These are phyloP conservation scores for Penicillium fimorum DNA, from an alignment of 495 filamentous ascomycete genomes.

Conservation along the genomic window DNA sequence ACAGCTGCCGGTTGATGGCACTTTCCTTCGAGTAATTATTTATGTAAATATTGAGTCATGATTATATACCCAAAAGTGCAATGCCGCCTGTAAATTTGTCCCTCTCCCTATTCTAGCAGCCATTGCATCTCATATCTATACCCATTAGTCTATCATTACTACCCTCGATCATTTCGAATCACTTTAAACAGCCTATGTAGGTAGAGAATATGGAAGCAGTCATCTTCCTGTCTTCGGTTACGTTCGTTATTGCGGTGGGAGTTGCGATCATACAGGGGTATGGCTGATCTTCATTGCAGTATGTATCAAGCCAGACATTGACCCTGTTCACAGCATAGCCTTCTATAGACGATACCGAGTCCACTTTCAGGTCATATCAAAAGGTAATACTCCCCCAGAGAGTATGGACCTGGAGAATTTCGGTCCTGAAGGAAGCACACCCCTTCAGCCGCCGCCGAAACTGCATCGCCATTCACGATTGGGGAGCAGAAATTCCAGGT, in stretches of 20 bases:
- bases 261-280: conserved; percentile 17
- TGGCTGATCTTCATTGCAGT: background rate
- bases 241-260: conserved; percentile 16
- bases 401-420: conserved; percentile 13
- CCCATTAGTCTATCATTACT: background rate
- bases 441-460: conserved; percentile 3
- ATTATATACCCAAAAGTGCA: background rate
- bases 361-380: conserved; percentile 17
- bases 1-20: background rate
- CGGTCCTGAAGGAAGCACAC: background rate
- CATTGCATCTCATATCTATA: conserved; percentile 12
- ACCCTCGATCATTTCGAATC: background rate
- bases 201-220: conserved; percentile 17
- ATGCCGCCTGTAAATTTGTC: background rate
- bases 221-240: conserved; percentile 17
- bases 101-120: background rate
- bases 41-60: background rate
- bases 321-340: conserved; percentile 5
- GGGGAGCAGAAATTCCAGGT: conserved; percentile 5
- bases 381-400: background rate
- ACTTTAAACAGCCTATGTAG: background rate
- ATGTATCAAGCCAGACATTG: background rate
- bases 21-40: background rate
- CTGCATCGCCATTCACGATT: conserved; percentile 13
- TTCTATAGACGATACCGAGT: conserved; percentile 23